Conservation (phyloP, 169 alveolate genomes). For the Plasmodium sp. region DNA sequence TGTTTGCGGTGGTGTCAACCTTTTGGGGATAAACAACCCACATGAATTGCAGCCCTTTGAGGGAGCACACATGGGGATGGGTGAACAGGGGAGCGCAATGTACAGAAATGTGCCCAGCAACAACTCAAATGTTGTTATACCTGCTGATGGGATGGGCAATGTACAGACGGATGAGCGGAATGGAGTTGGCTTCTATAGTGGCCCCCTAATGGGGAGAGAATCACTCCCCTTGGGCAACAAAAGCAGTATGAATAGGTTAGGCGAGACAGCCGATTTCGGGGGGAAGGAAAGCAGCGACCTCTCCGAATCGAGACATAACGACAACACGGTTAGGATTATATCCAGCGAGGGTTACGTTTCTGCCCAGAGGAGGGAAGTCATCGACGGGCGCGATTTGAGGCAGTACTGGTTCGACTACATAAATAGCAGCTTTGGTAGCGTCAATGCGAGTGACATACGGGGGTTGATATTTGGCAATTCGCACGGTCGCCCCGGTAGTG, state of each 20-base stretch:
- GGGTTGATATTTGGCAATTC: background rate
- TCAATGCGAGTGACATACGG: slow-evolving; percentile 21
- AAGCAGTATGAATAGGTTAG: slow-evolving; percentile 1
- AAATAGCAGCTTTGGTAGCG: slow-evolving; percentile 20
- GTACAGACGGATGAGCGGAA: background rate
- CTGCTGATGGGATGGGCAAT: background rate
- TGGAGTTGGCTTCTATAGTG: background rate
- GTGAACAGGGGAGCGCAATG: background rate
- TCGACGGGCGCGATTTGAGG: background rate
- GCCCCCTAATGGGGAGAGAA: background rate
- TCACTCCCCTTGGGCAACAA: background rate
- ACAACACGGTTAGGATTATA: background rate
- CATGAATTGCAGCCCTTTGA: background rate
- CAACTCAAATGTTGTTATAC: background rate
- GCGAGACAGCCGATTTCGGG: slow-evolving; percentile 75
- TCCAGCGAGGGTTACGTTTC: background rate
- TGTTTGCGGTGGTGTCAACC: background rate
- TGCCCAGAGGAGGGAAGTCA: background rate
- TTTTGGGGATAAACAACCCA: background rate
- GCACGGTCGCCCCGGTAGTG: background rate
- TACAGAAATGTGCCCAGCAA: background rate
- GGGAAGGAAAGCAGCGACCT: slow-evolving; percentile 5
- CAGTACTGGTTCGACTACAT: slow-evolving; percentile 27
- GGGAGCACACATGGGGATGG: background rate
- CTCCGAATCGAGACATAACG: slow-evolving; percentile 11